phyloP scores from a whole-genome alignment of 345 rosid species.

The Angophora floribunda region DNA sequence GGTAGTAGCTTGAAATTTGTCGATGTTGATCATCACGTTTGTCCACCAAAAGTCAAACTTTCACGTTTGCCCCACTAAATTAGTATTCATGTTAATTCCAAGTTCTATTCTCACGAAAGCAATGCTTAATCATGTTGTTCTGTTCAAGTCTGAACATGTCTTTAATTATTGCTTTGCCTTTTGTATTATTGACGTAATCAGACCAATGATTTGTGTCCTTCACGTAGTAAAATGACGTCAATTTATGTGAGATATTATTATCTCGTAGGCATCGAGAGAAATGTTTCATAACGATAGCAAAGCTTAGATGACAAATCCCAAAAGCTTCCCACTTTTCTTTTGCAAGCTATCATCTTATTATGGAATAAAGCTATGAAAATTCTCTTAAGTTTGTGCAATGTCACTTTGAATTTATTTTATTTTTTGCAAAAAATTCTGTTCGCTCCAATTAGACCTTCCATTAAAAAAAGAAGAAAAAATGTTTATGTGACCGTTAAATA shows the following conservation, averaged over 20 bases:
- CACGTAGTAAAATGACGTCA: neutral
- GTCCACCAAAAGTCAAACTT: neutral
- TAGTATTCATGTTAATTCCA: neutral
- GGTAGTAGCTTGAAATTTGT: neutral
- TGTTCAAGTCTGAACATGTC: neutral
- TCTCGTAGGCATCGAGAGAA: neutral
- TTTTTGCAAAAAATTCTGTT: too few species aligned
- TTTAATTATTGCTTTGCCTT: neutral
- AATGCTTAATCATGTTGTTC: fast-evolving
- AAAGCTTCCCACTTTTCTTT: neutral
- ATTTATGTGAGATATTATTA: neutral
- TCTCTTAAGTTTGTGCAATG: fast-evolving
- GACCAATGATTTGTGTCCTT: neutral
- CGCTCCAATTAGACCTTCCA: too few species aligned
- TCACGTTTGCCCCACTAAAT: neutral
- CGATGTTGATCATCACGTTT: neutral
- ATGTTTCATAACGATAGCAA: fast-evolving
- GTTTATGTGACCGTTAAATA: too few species aligned
- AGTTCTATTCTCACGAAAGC: neutral
- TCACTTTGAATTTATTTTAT: neutral
- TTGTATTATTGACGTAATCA: neutral
- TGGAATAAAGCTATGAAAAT: neutral
- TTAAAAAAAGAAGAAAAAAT: too few species aligned
- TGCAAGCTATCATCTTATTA: neutral
- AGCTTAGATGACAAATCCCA: neutral